phyloP scores from a whole-genome alignment of 495 filamentous ascomycete species.

The Letharia columbiana region DNA sequence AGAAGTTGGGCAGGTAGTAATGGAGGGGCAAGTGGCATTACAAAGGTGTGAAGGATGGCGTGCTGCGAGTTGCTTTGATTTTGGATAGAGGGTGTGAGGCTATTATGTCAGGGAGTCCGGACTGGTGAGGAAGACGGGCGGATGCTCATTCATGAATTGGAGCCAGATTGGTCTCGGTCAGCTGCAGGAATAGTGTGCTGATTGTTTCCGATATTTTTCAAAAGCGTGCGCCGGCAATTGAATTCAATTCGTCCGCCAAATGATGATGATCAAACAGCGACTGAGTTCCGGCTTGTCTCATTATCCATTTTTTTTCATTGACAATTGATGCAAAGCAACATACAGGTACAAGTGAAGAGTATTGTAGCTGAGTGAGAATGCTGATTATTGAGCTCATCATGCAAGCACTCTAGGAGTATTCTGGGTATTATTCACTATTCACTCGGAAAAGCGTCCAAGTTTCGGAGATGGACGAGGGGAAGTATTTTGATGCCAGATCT shows the following conservation, averaged over 20 bases:
- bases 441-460: no score
- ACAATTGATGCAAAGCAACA: no score
- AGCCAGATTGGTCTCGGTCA: background rate
- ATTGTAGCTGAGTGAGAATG: no score
- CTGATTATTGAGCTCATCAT: no score
- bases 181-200: background rate
- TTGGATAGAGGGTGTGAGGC: background rate
- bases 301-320: no score
- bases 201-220: background rate
- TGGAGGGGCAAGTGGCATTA: background rate
- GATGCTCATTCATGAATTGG: no score
- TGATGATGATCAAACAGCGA: background rate
- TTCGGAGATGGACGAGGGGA: no score
- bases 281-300: no score
- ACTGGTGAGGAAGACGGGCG: no score
- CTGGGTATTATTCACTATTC: no score
- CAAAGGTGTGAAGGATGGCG: background rate
- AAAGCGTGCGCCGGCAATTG: background rate
- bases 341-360: no score
- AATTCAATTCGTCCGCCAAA: conserved; percentile 1
- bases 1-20: background rate
- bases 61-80: background rate
- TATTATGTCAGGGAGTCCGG: background rate
- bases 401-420: no score
- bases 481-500: background rate